Evolutionary conservation across 306 rosid genomes (phyloP).

Genomic region (Fragaria iinumae): DNA sequence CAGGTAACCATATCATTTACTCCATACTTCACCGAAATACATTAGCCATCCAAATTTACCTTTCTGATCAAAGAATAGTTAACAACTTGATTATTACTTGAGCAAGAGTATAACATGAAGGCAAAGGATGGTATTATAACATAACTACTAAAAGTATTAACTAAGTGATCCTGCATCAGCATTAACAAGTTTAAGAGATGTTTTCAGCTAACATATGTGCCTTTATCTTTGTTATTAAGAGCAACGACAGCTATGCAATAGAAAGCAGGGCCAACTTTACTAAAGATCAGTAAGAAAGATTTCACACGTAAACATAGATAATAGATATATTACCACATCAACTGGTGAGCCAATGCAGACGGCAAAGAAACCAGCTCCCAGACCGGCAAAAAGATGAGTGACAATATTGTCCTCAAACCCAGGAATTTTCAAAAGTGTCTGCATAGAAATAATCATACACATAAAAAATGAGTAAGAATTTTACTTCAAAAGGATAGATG

Average conservation of each 20-base stretch:
- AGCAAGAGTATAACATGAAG: neutral
- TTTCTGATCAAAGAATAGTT: neutral
- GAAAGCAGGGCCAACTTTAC: neutral
- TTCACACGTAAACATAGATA: slow-evolving; percentile 10
- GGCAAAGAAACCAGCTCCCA: slow-evolving; percentile 95
- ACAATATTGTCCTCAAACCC: slow-evolving; percentile 84
- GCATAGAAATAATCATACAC: slow-evolving; percentile 29
- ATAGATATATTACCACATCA: slow-evolving; percentile 68
- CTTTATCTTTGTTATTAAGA: slow-evolving; percentile 2
- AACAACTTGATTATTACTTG: neutral
- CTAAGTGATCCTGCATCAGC: neutral
- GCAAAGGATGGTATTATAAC: neutral
- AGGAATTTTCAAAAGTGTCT: slow-evolving; percentile 93
- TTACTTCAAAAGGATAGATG: slow-evolving; percentile 19
- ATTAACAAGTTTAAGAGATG: neutral
- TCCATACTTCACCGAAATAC: neutral
- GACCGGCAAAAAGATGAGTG: slow-evolving; percentile 89
- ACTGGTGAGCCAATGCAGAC: slow-evolving; percentile 98
- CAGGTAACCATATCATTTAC: neutral
- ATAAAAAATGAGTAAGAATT: slow-evolving; percentile 9
- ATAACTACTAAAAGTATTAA: neutral
- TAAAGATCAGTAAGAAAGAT: slow-evolving; percentile 5
- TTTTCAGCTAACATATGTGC: neutral
- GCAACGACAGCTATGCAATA: neutral
- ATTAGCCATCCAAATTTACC: neutral